Evolutionary conservation across 2,329 filamentous ascomycete species (phyloP).

Genomic region (Aphanocladium album): DNA sequence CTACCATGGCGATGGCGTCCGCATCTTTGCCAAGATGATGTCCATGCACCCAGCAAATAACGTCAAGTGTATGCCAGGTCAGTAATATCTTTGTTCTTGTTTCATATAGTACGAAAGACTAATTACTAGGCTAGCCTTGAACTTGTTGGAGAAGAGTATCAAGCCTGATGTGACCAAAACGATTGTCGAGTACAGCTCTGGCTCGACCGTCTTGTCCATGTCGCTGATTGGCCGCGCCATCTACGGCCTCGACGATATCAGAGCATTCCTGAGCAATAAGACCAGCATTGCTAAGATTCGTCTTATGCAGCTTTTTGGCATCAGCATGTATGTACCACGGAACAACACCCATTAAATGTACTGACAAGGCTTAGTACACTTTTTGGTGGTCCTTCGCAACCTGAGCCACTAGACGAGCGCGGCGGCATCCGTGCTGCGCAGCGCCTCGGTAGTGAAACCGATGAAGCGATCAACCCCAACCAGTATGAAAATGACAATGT

Average conservation of each 20-base stretch:
- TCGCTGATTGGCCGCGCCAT: constrained; percentile 48
- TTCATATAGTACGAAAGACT: no score
- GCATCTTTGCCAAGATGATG: constrained; percentile 64
- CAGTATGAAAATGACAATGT: constrained; percentile 50
- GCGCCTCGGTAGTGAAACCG: constrained; percentile 35
- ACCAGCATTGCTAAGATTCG: constrained; percentile 47
- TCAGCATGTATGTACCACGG: constrained; percentile 37
- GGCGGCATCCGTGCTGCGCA: constrained; percentile 48
- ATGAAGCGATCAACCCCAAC: constrained; percentile 45
- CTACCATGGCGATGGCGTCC: constrained; percentile 50
- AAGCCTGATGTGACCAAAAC: constrained; percentile 38
- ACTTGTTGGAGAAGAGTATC: constrained; percentile 41
- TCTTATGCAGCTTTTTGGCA: constrained; percentile 56
- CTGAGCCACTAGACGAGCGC: constrained; percentile 47
- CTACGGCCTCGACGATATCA: constrained; percentile 45
- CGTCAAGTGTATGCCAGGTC: constrained; percentile 58
- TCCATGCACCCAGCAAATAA: constrained; percentile 60
- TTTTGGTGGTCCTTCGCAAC: constrained; percentile 55
- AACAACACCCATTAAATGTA: background rate
- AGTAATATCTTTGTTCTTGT: background rate
- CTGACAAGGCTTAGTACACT: constrained; percentile 35
- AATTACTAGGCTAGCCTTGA: constrained; percentile 36
- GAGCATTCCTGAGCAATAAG: constrained; percentile 56
- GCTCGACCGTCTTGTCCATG: constrained; percentile 58
- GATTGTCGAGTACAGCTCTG: constrained; percentile 57